Conservation (phyloP, 1,284 basidiomycete genomes). For the Ceratobasidium sp. region DNA sequence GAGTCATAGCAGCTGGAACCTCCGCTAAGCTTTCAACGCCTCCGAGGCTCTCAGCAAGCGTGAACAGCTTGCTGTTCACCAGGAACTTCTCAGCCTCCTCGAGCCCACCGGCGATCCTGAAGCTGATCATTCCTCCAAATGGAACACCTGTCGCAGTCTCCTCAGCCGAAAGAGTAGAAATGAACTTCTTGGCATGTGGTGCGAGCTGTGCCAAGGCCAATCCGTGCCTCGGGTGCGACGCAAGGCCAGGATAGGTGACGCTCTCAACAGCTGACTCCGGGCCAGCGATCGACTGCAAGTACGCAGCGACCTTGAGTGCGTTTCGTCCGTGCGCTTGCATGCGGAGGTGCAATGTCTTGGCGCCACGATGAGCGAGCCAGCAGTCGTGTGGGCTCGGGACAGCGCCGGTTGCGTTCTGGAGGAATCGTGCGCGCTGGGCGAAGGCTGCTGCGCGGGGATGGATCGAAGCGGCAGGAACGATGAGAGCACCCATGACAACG, state of each 20-base stretch:
- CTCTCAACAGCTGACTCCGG: conserved; percentile 48
- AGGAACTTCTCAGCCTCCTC: conserved; percentile 78
- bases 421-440: conserved; percentile 77
- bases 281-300: conserved; percentile 67
- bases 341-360: conserved; percentile 90
- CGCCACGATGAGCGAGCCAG: conserved; percentile 91
- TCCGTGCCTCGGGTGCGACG: conserved; percentile 46
- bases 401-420: conserved; percentile 93
- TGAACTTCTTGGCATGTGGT: conserved; percentile 70
- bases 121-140: conserved; percentile 62
- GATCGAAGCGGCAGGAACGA: conserved; percentile 69
- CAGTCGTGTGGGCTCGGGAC: conserved; percentile 90
- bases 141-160: conserved; percentile 44
- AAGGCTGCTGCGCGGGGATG: conserved; percentile 60
- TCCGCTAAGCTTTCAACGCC: conserved; percentile 94
- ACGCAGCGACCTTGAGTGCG: conserved; percentile 81
- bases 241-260: conserved; percentile 72
- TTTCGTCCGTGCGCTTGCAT: conserved; percentile 91
- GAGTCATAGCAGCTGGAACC: conserved; percentile 88
- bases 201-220: conserved; percentile 60
- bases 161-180: conserved; percentile 13
- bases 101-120: conserved; percentile 69
- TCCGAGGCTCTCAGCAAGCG: conserved; percentile 90
- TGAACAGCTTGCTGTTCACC: conserved; percentile 76
- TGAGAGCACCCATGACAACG: conserved; percentile 87